These are phyloP conservation scores for Ophiocytium majus DNA, from an alignment of 352 stramenopile species.

Conservation along the genomic window DNA sequence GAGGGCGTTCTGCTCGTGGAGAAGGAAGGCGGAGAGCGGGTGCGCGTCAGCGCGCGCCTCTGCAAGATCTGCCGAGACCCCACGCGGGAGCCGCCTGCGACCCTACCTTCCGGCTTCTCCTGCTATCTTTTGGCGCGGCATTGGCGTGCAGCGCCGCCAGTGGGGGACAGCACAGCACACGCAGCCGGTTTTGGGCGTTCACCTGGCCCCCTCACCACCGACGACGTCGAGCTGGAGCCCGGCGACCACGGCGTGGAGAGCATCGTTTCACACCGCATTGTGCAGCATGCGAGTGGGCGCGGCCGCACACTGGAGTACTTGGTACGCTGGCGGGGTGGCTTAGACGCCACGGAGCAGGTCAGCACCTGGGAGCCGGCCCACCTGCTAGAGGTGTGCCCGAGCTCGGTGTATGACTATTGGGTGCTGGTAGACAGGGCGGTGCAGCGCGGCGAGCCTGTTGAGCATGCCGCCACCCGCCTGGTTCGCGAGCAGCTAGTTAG, in stretches of 20 bases:
- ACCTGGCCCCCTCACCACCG: neutral
- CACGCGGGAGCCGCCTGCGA: neutral
- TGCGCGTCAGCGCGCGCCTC: neutral
- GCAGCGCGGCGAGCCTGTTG: too few relatives aligned
- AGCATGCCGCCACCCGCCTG: too few relatives aligned
- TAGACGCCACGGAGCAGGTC: too few relatives aligned
- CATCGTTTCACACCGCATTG: neutral
- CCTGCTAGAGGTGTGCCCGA: too few relatives aligned
- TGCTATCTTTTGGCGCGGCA: neutral
- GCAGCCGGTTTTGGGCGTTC: too few relatives aligned
- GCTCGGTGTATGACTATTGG: too few relatives aligned
- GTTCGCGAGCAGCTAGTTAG: too few relatives aligned
- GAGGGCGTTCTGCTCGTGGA: neutral
- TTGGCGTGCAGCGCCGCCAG: too few relatives aligned
- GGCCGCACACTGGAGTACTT: neutral
- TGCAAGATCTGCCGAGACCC: neutral
- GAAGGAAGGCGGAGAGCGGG: neutral
- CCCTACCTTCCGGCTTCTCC: neutral
- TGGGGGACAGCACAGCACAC: too few relatives aligned
- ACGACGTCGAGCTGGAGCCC: neutral
- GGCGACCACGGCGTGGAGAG: neutral
- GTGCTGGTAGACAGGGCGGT: too few relatives aligned
- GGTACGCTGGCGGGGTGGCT: neutral
- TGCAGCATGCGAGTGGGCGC: neutral
- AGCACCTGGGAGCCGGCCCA: too few relatives aligned